Conservation (phyloP, 352 stramenopile species). For the Pythium guiyangense region DNA sequence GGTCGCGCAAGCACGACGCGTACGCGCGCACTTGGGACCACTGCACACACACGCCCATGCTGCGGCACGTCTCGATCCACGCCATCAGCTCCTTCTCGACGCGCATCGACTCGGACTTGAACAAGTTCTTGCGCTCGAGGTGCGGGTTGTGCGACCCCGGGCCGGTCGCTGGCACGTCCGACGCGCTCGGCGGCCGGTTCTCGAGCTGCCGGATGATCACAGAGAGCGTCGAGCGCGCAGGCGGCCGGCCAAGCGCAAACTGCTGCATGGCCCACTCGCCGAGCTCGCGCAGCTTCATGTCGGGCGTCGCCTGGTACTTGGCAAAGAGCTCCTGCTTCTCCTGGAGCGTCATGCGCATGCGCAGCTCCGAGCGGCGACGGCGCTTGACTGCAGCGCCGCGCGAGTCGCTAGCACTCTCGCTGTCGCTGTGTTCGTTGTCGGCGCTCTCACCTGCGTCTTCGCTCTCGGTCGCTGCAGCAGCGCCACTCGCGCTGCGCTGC, state of each 20-base stretch:
- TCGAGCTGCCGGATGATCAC: slow-evolving; percentile 1
- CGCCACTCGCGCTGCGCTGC: neutral
- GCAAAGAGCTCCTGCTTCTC: slow-evolving; percentile 1
- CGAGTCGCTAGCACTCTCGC: neutral
- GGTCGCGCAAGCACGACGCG: slow-evolving; percentile 1
- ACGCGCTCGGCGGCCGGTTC: neutral
- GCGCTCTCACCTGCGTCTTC: neutral
- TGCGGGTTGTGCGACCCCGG: slow-evolving; percentile 1
- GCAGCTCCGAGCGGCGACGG: neutral
- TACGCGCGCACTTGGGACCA: slow-evolving; percentile 8
- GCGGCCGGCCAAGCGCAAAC: slow-evolving; percentile 1
- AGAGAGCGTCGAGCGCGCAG: slow-evolving; percentile 4
- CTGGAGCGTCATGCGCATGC: slow-evolving; percentile 8
- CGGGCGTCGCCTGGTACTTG: slow-evolving; percentile 3
- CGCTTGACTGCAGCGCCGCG: neutral
- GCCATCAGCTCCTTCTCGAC: slow-evolving; percentile 3
- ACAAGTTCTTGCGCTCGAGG: slow-evolving; percentile 5
- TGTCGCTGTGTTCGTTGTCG: neutral
- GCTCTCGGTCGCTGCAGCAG: neutral
- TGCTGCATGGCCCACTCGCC: slow-evolving; percentile 4
- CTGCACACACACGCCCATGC: neutral
- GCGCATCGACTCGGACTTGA: slow-evolving; percentile 1
- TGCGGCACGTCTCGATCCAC: slow-evolving; percentile 3
- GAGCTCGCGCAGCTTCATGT: slow-evolving; percentile 7
- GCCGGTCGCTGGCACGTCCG: neutral